Evolutionary conservation across 345 rosid genomes (phyloP), one percentile per base, ranked within the genome.

Genomic region (Eucalyptus curtisii): DNA sequence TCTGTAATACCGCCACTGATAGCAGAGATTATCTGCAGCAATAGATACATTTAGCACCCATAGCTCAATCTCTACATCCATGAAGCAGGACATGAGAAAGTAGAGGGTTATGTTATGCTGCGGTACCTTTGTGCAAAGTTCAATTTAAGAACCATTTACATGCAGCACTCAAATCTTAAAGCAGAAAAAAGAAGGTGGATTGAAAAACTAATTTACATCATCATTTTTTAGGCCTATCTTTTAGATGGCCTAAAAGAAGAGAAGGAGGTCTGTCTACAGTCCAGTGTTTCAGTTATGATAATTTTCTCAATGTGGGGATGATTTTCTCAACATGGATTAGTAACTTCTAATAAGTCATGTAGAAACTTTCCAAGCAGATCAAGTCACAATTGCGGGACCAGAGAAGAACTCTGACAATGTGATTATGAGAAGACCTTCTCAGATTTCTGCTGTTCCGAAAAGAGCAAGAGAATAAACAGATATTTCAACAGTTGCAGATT

Each of bases 1-100:
- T 97, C 99, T 12, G 99, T 97, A 71, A 96, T 91, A 80, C 99
- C 97, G 16, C 98, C 96, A 49, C 91, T 96, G 86, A 95, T 87
- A 86, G 99, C 99, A 37, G 99, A 97, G 88, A 97, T 94, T 61
- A 96, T 95, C 99, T 96, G 93, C 91, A 93, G 86, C 30, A 19
- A 45, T n/a, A 87, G 82, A 84, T 24, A 31, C 47, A 49, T n/a
- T 86, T 86, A 86, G 57, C 57, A 37, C 61, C 4, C 87, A 86
- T 53, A 30, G 27, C 47, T 37, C 27, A 20, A 37, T 37, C 25
- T 71, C 45, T 71, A 71, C 81, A 86, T 31, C 87, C 87, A 68
- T 30, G 87, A 33, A 49, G 82, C 8, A 22, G 45, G 47, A 76
- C 42, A 76, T 10, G 27, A 19, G 82, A 76, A 71, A 20, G 27